phyloP scores from a whole-genome alignment of 2,329 filamentous ascomycete species.

The Bertia moriformis region DNA sequence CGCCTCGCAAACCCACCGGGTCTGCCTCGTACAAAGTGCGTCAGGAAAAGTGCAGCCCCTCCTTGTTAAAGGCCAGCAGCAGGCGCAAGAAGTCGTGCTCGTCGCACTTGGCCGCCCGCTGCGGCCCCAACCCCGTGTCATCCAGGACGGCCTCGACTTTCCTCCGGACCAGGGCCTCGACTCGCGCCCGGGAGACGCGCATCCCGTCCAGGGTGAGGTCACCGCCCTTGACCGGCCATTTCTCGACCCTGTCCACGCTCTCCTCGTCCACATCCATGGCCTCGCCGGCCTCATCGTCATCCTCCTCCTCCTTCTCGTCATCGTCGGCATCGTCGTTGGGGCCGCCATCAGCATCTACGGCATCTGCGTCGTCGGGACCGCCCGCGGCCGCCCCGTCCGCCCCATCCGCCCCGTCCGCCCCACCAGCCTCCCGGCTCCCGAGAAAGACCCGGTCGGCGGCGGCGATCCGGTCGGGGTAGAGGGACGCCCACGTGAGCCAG shows the following conservation, averaged over 20 bases:
- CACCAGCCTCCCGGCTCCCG: no score
- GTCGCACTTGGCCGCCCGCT: slow-evolving; percentile 48
- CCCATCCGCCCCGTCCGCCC: background rate
- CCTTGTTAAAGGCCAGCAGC: slow-evolving; percentile 40
- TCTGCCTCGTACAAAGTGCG: no score
- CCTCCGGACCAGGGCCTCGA: slow-evolving; percentile 43
- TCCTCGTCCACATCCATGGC: slow-evolving; percentile 16
- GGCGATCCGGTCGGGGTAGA: slow-evolving; percentile 28
- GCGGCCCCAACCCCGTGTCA: slow-evolving; percentile 43
- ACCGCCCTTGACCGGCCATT: slow-evolving; percentile 32
- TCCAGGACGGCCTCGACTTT: slow-evolving; percentile 48
- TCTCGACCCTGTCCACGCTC: slow-evolving; percentile 11
- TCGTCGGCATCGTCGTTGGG: slow-evolving; percentile 4
- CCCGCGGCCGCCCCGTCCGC: background rate
- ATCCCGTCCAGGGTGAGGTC: slow-evolving; percentile 10
- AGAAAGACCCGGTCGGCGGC: background rate
- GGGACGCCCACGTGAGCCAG: slow-evolving; percentile 49
- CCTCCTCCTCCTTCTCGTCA: slow-evolving; percentile 14
- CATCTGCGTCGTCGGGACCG: background rate
- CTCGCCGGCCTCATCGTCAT: slow-evolving; percentile 12
- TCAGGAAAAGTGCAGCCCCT: slow-evolving; percentile 44
- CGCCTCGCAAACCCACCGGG: no score
- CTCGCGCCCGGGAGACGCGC: slow-evolving; percentile 32
- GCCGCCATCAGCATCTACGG: slow-evolving; percentile 25
- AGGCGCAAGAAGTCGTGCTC: slow-evolving; percentile 44